Evolutionary conservation across 106 monocot species (phyloP).

Genomic region (Triglochin maritima): DNA sequence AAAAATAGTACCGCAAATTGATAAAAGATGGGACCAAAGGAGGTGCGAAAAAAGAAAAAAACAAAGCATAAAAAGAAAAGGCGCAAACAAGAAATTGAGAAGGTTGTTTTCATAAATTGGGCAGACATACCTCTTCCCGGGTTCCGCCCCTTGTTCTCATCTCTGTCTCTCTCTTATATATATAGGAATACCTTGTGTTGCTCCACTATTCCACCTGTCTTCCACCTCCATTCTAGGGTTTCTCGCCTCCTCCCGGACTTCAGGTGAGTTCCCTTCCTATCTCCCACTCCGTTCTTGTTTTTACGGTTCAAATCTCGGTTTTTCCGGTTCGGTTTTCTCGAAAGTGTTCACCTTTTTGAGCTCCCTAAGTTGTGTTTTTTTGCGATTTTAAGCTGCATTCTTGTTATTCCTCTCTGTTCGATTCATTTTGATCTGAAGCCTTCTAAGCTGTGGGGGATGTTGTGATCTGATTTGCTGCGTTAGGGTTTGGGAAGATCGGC

Average conservation of each 20-base stretch:
- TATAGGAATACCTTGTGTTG: background rate
- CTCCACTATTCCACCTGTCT: background rate
- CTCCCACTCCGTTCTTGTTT: background rate
- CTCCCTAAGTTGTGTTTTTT: too few species aligned
- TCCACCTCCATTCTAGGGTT: background rate
- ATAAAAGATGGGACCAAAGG: too few species aligned
- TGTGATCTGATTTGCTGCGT: too few species aligned
- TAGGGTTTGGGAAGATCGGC: too few species aligned
- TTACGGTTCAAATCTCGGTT: background rate
- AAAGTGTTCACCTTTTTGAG: too few species aligned
- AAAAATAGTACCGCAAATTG: too few species aligned
- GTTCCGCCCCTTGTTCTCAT: conserved; percentile 3
- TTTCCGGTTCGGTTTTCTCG: background rate
- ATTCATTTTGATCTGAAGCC: background rate
- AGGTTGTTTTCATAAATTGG: too few species aligned
- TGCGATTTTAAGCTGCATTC: background rate
- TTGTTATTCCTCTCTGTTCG: background rate
- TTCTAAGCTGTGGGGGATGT: background rate
- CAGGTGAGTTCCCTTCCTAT: background rate
- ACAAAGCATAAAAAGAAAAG: too few species aligned
- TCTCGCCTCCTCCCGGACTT: background rate
- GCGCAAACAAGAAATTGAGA: too few species aligned
- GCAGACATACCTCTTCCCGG: background rate
- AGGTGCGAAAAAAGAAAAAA: too few species aligned
- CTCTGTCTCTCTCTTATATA: background rate